Evolutionary conservation across 2,329 filamentous ascomycete genomes (phyloP).

Genomic region (Penicillium sp.): DNA sequence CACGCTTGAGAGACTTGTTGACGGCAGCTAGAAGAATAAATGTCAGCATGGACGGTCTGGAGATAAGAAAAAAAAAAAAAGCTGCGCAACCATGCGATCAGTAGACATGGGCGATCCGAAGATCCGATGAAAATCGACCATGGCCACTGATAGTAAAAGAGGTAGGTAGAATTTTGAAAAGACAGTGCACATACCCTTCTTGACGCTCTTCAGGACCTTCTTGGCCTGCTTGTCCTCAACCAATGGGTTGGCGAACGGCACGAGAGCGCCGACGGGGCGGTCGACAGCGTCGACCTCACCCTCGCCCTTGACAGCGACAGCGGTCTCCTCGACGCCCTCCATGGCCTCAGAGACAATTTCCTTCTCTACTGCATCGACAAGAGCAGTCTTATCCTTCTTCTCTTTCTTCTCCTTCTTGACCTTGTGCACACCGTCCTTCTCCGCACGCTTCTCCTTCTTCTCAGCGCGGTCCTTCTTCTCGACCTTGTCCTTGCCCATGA

Average conservation of each 20-base stretch:
- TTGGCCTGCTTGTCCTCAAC: constrained; percentile 52
- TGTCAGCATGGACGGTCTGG: constrained; percentile 19
- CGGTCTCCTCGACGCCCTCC: constrained; percentile 36
- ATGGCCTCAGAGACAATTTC: constrained; percentile 38
- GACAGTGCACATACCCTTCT: constrained; percentile 43
- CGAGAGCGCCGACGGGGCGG: constrained; percentile 46
- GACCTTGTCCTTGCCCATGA: constrained; percentile 47
- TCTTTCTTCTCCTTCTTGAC: constrained; percentile 49
- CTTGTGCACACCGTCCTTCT: constrained; percentile 47
- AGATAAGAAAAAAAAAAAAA: constrained; percentile 7
- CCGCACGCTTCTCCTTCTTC: constrained; percentile 46
- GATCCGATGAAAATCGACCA: neutral
- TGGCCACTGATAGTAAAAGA: neutral
- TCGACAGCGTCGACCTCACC: constrained; percentile 29
- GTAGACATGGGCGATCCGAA: neutral
- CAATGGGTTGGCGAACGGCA: constrained; percentile 51
- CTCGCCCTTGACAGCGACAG: constrained; percentile 23
- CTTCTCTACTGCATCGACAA: constrained; percentile 42
- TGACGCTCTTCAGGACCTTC: constrained; percentile 53
- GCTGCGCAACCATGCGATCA: neutral
- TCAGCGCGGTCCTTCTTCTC: constrained; percentile 48
- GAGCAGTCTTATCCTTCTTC: constrained; percentile 42
- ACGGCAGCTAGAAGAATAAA: constrained; percentile 68
- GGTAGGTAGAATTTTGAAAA: neutral
- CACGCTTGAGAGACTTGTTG: constrained; percentile 91